phyloP scores from a whole-genome alignment of 306 rosid species.

The Ammopiptanthus mongolicus region DNA sequence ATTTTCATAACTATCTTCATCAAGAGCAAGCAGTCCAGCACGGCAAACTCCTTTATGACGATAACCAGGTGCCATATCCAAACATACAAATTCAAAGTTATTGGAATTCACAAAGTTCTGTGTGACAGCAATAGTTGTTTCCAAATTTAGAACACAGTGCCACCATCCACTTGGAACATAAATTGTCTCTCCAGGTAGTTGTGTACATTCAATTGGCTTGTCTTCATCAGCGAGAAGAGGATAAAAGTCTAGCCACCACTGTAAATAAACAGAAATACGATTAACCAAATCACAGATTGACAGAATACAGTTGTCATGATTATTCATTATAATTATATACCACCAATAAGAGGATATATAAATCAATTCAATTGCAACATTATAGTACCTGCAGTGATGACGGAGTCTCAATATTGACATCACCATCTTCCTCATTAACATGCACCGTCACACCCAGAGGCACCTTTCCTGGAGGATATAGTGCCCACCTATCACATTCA shows the following conservation, averaged over 20 bases:
- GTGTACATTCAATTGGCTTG: constrained; percentile 96
- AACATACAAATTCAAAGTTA: constrained; percentile 91
- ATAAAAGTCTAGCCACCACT: constrained; percentile 99
- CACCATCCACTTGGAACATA: constrained; percentile 99
- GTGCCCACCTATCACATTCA: constrained; percentile 77
- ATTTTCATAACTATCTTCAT: constrained; percentile 51
- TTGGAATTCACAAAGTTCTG: constrained; percentile 84
- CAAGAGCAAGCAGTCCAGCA: constrained; percentile 91
- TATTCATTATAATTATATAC: neutral
- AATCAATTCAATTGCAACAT: constrained; percentile 12
- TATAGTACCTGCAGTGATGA: constrained; percentile 78
- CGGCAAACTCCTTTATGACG: constrained; percentile 96
- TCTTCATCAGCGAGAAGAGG: constrained; percentile 98
- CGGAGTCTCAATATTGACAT: constrained; percentile 80
- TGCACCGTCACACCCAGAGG: constrained; percentile 93
- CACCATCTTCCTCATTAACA: constrained; percentile 93
- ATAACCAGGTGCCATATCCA: constrained; percentile 99
- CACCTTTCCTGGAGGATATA: constrained; percentile 98
- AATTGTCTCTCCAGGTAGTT: constrained; percentile 94
- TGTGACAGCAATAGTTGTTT: constrained; percentile 88
- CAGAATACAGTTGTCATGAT: constrained; percentile 4
- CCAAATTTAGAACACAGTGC: constrained; percentile 96
- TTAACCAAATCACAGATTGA: constrained; percentile 13
- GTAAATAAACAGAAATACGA: constrained; percentile 22
- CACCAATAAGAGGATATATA: constrained; percentile 5